A percentile compares a stretch with the other conserved stretches of the same genome.
phyloP scores from a whole-genome alignment of 2,329 filamentous ascomycete genomes.

The Hortaea sp. region DNA sequence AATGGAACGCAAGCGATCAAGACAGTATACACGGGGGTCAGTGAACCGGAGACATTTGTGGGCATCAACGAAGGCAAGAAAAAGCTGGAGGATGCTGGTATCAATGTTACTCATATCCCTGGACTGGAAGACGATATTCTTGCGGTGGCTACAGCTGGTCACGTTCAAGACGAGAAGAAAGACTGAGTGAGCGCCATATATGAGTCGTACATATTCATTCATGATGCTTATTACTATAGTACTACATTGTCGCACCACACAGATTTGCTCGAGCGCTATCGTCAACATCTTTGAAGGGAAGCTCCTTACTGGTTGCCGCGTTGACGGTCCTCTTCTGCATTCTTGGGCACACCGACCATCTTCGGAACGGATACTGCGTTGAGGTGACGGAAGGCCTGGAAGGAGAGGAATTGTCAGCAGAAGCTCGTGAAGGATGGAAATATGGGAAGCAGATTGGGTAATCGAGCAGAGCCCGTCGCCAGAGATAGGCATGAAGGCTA shows the following conservation, averaged over 20 bases:
- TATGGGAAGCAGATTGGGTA: too few species aligned
- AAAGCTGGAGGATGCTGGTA: slow-evolving; percentile 60
- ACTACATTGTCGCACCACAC: too few species aligned
- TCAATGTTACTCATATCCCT: slow-evolving; percentile 60
- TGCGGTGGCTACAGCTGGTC: slow-evolving; percentile 72
- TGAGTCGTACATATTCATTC: background rate
- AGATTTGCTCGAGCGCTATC: too few species aligned
- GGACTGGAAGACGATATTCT: slow-evolving; percentile 77
- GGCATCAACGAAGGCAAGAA: slow-evolving; percentile 64
- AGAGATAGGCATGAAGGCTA: background rate
- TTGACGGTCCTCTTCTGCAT: slow-evolving; percentile 41
- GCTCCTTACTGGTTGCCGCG: slow-evolving; percentile 30
- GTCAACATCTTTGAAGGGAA: too few species aligned
- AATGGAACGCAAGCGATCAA: slow-evolving; percentile 50
- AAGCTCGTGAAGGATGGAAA: too few species aligned
- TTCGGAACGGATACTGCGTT: slow-evolving; percentile 44
- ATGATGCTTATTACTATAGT: too few species aligned
- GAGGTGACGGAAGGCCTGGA: slow-evolving; percentile 42
- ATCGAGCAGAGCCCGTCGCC: too few species aligned
- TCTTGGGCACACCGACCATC: slow-evolving; percentile 44
- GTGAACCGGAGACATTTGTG: slow-evolving; percentile 86
- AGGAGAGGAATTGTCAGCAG: too few species aligned
- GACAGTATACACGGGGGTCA: slow-evolving; percentile 76
- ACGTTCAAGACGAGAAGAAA: slow-evolving; percentile 30
- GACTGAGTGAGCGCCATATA: background rate